Conservation (phyloP, 1,284 basidiomycete species). For the Grifola frondosa region DNA sequence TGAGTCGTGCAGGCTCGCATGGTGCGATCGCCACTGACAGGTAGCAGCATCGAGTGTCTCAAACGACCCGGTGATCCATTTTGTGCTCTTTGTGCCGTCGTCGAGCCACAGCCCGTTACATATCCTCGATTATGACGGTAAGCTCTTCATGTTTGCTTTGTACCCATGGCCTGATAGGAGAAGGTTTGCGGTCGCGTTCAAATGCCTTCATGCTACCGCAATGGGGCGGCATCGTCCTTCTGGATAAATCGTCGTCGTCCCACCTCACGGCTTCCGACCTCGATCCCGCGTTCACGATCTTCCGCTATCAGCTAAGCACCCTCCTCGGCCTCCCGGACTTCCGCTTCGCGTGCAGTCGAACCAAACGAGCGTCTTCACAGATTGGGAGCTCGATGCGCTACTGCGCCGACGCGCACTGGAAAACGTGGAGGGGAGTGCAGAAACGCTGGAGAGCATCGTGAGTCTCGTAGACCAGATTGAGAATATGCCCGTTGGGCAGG, state of each 20-base stretch:
- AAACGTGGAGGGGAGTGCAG: constrained; percentile 66
- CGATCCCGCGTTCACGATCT: constrained; percentile 63
- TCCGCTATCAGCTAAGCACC: constrained; percentile 71
- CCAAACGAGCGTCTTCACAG: constrained; percentile 41
- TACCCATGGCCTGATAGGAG: too few relatives aligned
- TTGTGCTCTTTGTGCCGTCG: constrained; percentile 88
- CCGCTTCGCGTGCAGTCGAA: constrained; percentile 42
- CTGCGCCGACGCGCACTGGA: constrained; percentile 71
- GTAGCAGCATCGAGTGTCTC: constrained; percentile 73
- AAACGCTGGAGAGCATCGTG: constrained; percentile 80
- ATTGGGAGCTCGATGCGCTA: constrained; percentile 82
- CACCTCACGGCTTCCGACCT: constrained; percentile 49
- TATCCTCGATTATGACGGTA: constrained; percentile 63
- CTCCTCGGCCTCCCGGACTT: constrained; percentile 80
- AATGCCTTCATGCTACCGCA: constrained; percentile 90
- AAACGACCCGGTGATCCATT: constrained; percentile 91
- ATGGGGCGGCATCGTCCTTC: constrained; percentile 89
- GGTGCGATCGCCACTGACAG: too few relatives aligned
- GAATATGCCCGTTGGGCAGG: constrained; percentile 85
- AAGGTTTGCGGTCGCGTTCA: constrained; percentile 46
- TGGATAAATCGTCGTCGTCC: constrained; percentile 49
- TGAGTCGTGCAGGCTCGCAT: too few relatives aligned
- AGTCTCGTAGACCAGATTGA: constrained; percentile 81
- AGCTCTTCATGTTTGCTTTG: constrained; percentile 12
- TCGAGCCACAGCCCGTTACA: constrained; percentile 64